These are phyloP conservation scores for Cladosporium colombiae DNA, from an alignment of 2,329 filamentous ascomycete genomes.

Conservation along the genomic window DNA sequence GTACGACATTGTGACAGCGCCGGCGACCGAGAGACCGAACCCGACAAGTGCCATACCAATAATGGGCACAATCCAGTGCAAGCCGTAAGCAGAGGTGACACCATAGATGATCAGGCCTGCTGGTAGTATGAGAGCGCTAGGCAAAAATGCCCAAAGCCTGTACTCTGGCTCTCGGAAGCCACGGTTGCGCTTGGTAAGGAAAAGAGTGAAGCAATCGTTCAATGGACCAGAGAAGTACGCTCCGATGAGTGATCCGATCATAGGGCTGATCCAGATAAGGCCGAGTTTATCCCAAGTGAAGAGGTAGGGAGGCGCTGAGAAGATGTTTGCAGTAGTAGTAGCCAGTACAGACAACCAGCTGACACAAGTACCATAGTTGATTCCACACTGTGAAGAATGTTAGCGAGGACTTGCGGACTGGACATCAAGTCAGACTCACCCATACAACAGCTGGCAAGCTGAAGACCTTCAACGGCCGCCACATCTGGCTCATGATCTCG, in stretches of 20 bases:
- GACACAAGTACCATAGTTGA: conserved; percentile 10
- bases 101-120: conserved; percentile 49
- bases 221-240: conserved; percentile 38
- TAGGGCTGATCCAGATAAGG: conserved; percentile 56
- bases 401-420: neutral
- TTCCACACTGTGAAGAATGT: neutral
- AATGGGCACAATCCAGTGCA: conserved; percentile 53
- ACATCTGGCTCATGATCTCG: conserved; percentile 14
- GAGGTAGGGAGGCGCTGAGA: conserved; percentile 1
- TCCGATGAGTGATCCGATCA: conserved; percentile 44
- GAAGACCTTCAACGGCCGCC: conserved; percentile 8
- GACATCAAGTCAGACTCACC: neutral
- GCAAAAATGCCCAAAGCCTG: conserved; percentile 43
- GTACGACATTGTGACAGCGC: conserved; percentile 50
- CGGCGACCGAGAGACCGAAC: conserved; percentile 47
- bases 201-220: conserved; percentile 32
- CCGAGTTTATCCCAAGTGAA: conserved; percentile 41
- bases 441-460: conserved; percentile 11
- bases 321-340: conserved; percentile 52
- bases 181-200: conserved; percentile 39
- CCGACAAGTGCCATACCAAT: conserved; percentile 46
- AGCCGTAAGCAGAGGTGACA: conserved; percentile 47
- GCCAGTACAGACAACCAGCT: conserved; percentile 57
- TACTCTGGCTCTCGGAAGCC: conserved; percentile 45
- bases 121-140: conserved; percentile 46